Conservation (phyloP, 192 early-diverging fungal genomes). For the Podila minutissima region DNA sequence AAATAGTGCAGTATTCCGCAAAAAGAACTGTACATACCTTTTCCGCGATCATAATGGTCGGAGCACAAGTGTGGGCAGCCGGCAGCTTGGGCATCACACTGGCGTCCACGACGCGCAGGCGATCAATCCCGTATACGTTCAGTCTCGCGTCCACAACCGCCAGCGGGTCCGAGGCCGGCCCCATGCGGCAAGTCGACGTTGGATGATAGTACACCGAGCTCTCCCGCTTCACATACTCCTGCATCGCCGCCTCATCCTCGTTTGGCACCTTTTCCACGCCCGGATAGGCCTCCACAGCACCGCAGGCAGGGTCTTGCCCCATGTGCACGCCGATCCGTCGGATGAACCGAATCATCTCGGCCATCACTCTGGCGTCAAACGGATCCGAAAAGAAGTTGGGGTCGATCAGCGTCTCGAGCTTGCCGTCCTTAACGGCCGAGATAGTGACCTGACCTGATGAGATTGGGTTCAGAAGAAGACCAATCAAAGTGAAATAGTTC, state of each 20-base stretch:
- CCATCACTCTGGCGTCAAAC: conserved; percentile 35
- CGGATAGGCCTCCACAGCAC: conserved; percentile 19
- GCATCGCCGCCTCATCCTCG: conserved; percentile 30
- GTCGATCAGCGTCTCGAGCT: conserved; percentile 34
- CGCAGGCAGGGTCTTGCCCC: conserved; percentile 21
- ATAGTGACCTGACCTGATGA: conserved; percentile 31
- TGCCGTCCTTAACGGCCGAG: conserved; percentile 26
- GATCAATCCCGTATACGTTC: conserved; percentile 42
- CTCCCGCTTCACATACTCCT: conserved; percentile 21
- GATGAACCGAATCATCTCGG: conserved; percentile 24
- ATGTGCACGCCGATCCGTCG: conserved; percentile 14
- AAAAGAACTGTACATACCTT: conserved; percentile 2
- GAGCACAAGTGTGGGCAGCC: conserved; percentile 37
- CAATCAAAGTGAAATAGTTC: conserved; percentile 26
- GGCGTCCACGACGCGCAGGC: conserved; percentile 40
- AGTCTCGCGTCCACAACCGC: conserved; percentile 36
- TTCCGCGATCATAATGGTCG: conserved; percentile 41
- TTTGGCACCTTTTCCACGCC: conserved; percentile 19
- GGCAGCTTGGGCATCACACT: conserved; percentile 44
- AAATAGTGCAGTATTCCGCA: too few relatives aligned
- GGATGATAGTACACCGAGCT: conserved; percentile 34
- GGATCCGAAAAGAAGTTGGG: conserved; percentile 37
- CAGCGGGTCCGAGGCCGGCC: conserved; percentile 27
- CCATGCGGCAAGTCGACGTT: conserved; percentile 38
- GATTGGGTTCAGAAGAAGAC: conserved; percentile 30